phyloP scores from a whole-genome alignment of 2,329 filamentous ascomycete genomes.

The Daldinia eschscholtzii region DNA sequence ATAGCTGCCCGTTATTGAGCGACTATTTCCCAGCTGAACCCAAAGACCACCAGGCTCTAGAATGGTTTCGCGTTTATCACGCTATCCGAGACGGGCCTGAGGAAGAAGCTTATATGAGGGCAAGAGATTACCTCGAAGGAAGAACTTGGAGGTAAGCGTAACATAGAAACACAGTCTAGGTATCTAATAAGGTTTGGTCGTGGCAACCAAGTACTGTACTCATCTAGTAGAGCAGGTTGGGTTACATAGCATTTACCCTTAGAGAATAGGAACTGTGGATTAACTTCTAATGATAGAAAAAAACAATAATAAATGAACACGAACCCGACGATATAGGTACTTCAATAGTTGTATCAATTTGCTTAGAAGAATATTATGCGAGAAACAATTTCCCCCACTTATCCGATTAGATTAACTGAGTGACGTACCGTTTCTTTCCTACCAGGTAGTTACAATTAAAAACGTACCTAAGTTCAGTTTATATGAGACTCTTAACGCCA shows the following conservation, averaged over 20 bases:
- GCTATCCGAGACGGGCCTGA: constrained; percentile 15
- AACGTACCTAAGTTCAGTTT: no score
- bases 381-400: no score
- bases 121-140: not conserved
- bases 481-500: no score
- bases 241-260: no score
- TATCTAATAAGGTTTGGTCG: not conserved
- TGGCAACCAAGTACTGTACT: not conserved
- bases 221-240: not conserved
- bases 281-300: not conserved
- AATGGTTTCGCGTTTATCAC: constrained; percentile 34
- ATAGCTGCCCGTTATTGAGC: constrained; percentile 19
- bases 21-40: constrained; percentile 16
- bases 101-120: not conserved
- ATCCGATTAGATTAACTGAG: no score
- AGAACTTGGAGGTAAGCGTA: not conserved
- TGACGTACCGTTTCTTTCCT: no score
- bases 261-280: not conserved
- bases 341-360: no score
- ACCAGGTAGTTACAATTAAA: no score
- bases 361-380: no score
- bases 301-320: not conserved
- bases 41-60: constrained; percentile 16
- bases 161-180: not conserved
- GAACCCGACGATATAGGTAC: not conserved